These are phyloP conservation scores for Starmerella powellii DNA, from an alignment of 805 yeast genomes.

Conservation along the genomic window DNA sequence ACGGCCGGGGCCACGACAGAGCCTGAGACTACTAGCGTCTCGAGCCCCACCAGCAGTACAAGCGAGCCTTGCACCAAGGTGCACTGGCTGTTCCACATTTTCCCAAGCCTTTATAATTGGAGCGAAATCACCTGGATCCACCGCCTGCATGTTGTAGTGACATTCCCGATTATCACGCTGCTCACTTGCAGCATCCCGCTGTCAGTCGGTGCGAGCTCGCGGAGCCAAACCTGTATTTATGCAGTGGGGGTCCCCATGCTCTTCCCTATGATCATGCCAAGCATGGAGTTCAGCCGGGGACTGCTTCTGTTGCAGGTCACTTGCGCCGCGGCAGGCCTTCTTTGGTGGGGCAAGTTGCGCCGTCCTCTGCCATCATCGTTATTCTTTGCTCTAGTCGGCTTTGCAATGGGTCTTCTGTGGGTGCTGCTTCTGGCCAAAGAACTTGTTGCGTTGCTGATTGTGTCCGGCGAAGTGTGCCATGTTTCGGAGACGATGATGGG, in stretches of 20 bases:
- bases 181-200: constrained; percentile 12
- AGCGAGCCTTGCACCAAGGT: not conserved
- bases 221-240: constrained; percentile 6
- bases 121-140: not conserved
- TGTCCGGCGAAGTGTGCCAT: constrained; percentile 45
- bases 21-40: not conserved
- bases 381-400: constrained; percentile 38
- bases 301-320: not conserved
- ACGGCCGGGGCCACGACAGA: no score
- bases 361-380: constrained; percentile 11
- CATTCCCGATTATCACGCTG: constrained; percentile 7
- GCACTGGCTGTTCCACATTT: not conserved
- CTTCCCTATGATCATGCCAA: constrained; percentile 9
- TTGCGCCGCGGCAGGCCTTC: not conserved
- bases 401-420: constrained; percentile 52
- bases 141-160: not conserved
- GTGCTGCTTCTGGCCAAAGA: constrained; percentile 60
- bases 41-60: not conserved
- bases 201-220: not conserved
- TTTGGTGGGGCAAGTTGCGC: constrained; percentile 10
- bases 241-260: constrained; percentile 9
- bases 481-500: constrained; percentile 76
- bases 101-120: constrained; percentile 8
- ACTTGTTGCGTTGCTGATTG: constrained; percentile 51
- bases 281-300: not conserved